Conservation (phyloP, 2,329 filamentous ascomycete species). For the Diaporthe australafricana region DNA sequence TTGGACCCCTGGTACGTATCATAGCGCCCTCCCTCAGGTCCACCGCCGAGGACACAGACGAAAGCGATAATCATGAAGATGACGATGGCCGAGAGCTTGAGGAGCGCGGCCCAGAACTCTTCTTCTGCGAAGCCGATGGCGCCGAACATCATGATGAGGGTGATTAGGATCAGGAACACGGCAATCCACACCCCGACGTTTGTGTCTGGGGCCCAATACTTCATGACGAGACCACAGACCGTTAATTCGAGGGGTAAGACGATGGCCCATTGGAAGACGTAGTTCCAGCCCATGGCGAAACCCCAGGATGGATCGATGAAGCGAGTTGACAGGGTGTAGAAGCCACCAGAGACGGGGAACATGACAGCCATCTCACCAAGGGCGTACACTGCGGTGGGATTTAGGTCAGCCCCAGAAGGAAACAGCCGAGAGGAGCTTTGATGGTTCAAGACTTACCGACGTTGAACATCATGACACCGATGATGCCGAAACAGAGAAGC, state of each 20-base stretch:
- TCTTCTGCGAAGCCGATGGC: constrained; percentile 68
- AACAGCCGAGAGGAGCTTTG: no score
- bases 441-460: constrained; percentile 46
- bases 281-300: constrained; percentile 60
- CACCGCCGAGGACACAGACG: constrained; percentile 69
- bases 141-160: constrained; percentile 67
- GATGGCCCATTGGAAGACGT: constrained; percentile 61
- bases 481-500: constrained; percentile 63
- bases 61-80: constrained; percentile 74
- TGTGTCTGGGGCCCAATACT: constrained; percentile 59
- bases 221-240: constrained; percentile 59
- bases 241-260: constrained; percentile 61
- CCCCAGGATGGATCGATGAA: constrained; percentile 69
- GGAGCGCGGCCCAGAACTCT: constrained; percentile 67
- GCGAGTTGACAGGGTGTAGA: constrained; percentile 67
- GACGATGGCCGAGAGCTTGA: constrained; percentile 69
- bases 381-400: constrained; percentile 59
- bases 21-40: constrained; percentile 60
- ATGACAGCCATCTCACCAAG: constrained; percentile 68
- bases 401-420: not conserved
- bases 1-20: constrained; percentile 60
- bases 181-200: constrained; percentile 65
- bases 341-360: constrained; percentile 68
- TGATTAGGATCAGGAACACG: constrained; percentile 64
- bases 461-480: constrained; percentile 71